Conservation (phyloP, 2,329 filamentous ascomycete genomes). For the Hymenotorrendiella dingleyae region DNA sequence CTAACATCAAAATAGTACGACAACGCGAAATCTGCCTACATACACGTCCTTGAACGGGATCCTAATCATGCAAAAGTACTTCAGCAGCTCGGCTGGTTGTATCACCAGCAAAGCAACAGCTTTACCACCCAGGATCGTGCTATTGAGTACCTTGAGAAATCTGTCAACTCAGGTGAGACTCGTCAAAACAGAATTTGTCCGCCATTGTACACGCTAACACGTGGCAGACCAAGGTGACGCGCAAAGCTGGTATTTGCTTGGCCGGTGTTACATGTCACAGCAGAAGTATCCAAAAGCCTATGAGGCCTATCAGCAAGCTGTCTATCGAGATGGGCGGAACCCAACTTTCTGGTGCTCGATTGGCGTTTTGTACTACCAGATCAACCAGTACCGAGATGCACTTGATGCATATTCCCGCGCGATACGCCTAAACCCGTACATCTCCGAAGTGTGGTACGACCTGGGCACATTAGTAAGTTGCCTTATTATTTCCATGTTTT, state of each 20-base stretch:
- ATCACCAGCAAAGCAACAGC: slow-evolving; percentile 90
- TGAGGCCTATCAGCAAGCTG: slow-evolving; percentile 96
- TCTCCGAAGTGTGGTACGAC: slow-evolving; percentile 99
- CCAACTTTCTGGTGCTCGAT: slow-evolving; percentile 99
- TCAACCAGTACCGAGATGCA: slow-evolving; percentile 98
- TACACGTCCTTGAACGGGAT: slow-evolving; percentile 87
- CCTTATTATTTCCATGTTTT: no score
- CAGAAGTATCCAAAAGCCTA: slow-evolving; percentile 98
- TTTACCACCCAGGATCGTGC: slow-evolving; percentile 92
- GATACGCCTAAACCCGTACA: slow-evolving; percentile 94
- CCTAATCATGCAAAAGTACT: slow-evolving; percentile 96
- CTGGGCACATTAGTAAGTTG: slow-evolving; percentile 81
- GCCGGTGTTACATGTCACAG: slow-evolving; percentile 98
- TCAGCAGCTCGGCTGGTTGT: slow-evolving; percentile 94
- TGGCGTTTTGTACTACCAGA: slow-evolving; percentile 97
- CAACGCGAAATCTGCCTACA: slow-evolving; percentile 85
- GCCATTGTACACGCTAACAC: slow-evolving; percentile 29
- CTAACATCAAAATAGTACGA: slow-evolving; percentile 63
- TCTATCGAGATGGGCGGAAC: slow-evolving; percentile 95
- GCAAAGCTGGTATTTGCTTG: slow-evolving; percentile 97
- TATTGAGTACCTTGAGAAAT: slow-evolving; percentile 96
- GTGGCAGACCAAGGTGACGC: slow-evolving; percentile 80
- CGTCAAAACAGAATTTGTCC: slow-evolving; percentile 16
- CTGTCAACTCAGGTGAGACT: slow-evolving; percentile 76
- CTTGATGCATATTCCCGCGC: slow-evolving; percentile 96